These are phyloP conservation scores for Stachybotrys elegans DNA, from an alignment of 2,329 filamentous ascomycete species.

Conservation along the genomic window DNA sequence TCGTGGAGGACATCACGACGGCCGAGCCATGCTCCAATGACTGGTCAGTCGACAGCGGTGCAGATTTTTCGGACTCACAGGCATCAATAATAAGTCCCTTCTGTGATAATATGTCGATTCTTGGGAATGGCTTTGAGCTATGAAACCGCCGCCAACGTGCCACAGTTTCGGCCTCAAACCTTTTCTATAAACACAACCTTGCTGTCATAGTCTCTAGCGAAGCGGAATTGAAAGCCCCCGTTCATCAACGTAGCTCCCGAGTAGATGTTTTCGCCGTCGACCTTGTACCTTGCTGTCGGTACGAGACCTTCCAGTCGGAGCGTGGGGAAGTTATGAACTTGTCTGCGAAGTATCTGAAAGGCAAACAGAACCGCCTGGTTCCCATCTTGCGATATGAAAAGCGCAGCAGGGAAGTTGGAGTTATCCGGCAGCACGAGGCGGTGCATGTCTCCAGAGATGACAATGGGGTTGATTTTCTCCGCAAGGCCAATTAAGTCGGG, in stretches of 20 bases:
- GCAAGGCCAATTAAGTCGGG: slow-evolving; percentile 49
- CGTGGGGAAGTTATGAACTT: slow-evolving; percentile 48
- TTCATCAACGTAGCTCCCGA: slow-evolving; percentile 60
- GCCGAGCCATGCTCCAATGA: slow-evolving; percentile 5
- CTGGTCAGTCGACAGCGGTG: neutral
- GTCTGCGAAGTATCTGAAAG: slow-evolving; percentile 49
- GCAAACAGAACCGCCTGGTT: slow-evolving; percentile 49
- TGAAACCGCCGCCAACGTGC: neutral
- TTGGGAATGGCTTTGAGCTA: neutral
- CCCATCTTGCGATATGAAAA: slow-evolving; percentile 51
- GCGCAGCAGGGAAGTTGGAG: slow-evolving; percentile 57
- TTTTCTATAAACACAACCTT: slow-evolving; percentile 50
- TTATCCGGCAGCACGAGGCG: slow-evolving; percentile 52
- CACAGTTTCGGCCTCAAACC: slow-evolving; percentile 2
- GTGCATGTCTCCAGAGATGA: slow-evolving; percentile 55
- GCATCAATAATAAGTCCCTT: neutral
- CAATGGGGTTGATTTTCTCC: slow-evolving; percentile 53
- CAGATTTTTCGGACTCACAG: neutral
- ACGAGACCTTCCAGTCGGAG: slow-evolving; percentile 55
- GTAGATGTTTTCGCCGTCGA: slow-evolving; percentile 46
- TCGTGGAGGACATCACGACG: slow-evolving; percentile 11
- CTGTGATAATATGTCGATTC: neutral
- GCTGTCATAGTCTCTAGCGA: slow-evolving; percentile 52
- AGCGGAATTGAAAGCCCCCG: slow-evolving; percentile 48
- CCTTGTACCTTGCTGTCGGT: slow-evolving; percentile 43